A percentile compares a stretch with the other conserved stretches of the same genome.
Evolutionary conservation across 2,329 filamentous ascomycete genomes (phyloP).

Genomic region (Cladosporium colombiae): DNA sequence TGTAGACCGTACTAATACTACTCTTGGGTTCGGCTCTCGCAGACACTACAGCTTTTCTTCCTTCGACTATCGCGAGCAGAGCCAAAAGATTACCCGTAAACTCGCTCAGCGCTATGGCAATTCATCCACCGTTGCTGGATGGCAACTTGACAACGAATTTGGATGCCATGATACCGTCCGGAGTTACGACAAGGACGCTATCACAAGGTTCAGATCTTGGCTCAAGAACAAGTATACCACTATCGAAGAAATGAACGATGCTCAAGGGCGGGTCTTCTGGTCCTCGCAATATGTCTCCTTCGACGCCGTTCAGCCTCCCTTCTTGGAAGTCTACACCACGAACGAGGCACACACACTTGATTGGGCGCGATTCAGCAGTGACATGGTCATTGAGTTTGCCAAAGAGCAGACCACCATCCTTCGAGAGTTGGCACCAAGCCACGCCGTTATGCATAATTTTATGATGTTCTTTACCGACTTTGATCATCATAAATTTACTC

Average conservation of each 20-base stretch:
- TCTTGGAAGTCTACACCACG: constrained; percentile 29
- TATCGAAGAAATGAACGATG: constrained; percentile 30
- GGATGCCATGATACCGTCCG: constrained; percentile 31
- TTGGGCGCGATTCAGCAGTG: constrained; percentile 31
- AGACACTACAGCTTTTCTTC: constrained; percentile 31
- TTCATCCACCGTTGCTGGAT: constrained; percentile 25
- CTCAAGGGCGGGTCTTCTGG: constrained; percentile 31
- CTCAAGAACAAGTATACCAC: constrained; percentile 29
- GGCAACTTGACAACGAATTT: constrained; percentile 32
- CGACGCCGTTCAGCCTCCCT: constrained; percentile 29
- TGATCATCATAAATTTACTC: constrained; percentile 29
- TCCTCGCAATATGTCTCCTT: constrained; percentile 29
- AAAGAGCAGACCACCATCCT: constrained; percentile 29
- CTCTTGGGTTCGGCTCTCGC: constrained; percentile 27
- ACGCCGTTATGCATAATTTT: constrained; percentile 29
- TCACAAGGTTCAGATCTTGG: constrained; percentile 28
- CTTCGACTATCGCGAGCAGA: constrained; percentile 29
- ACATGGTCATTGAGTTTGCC: constrained; percentile 31
- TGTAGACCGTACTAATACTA: constrained; percentile 29
- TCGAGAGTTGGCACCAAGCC: constrained; percentile 24
- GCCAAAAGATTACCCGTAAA: constrained; percentile 28
- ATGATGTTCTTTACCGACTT: constrained; percentile 30
- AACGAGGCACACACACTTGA: constrained; percentile 31
- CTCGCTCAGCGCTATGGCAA: constrained; percentile 30
- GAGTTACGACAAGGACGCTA: constrained; percentile 30